Percentiles rank a stretch among this genome's conserved stretches.
Evolutionary conservation across 2,329 filamentous ascomycete genomes (phyloP).

Genomic region (Periconia sp.): DNA sequence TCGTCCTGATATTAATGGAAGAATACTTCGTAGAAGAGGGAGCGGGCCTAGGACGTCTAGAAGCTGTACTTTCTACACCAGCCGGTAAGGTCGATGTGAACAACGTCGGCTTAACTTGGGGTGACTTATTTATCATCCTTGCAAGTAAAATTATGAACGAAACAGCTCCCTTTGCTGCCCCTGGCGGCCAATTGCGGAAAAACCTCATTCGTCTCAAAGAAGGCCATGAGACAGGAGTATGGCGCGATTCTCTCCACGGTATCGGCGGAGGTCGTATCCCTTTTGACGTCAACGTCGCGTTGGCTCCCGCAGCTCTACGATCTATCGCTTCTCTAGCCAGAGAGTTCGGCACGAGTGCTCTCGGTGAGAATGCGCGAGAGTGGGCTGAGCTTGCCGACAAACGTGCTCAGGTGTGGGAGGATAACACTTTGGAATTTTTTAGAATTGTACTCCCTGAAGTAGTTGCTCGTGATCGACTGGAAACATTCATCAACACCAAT

Average conservation of each 20-base stretch:
- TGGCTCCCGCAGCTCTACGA: slow-evolving; percentile 63
- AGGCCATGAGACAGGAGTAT: slow-evolving; percentile 60
- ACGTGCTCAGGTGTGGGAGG: slow-evolving; percentile 64
- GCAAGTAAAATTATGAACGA: slow-evolving; percentile 61
- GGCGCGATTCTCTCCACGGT: slow-evolving; percentile 64
- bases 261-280: slow-evolving; percentile 65
- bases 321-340: slow-evolving; percentile 58
- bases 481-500: slow-evolving; percentile 49
- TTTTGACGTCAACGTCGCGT: slow-evolving; percentile 65
- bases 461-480: slow-evolving; percentile 43
- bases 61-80: slow-evolving; percentile 44
- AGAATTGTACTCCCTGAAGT: slow-evolving; percentile 41
- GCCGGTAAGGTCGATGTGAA: slow-evolving; percentile 56
- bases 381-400: slow-evolving; percentile 51
- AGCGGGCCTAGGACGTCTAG: slow-evolving; percentile 43
- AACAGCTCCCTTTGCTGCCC: slow-evolving; percentile 55
- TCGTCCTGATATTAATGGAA: slow-evolving; percentile 59
- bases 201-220: slow-evolving; percentile 63
- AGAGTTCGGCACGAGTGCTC: slow-evolving; percentile 52
- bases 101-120: slow-evolving; percentile 53
- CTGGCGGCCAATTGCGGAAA: slow-evolving; percentile 47
- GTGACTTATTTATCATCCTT: slow-evolving; percentile 53
- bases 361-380: slow-evolving; percentile 25
- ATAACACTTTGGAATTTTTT: slow-evolving; percentile 62
- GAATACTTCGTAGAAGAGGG: slow-evolving; percentile 58